A percentile compares a stretch with the other conserved stretches of the same genome.
Evolutionary conservation across 164 flowering plant genomes (phyloP).

Genomic region (Paratinospora sagittata): DNA sequence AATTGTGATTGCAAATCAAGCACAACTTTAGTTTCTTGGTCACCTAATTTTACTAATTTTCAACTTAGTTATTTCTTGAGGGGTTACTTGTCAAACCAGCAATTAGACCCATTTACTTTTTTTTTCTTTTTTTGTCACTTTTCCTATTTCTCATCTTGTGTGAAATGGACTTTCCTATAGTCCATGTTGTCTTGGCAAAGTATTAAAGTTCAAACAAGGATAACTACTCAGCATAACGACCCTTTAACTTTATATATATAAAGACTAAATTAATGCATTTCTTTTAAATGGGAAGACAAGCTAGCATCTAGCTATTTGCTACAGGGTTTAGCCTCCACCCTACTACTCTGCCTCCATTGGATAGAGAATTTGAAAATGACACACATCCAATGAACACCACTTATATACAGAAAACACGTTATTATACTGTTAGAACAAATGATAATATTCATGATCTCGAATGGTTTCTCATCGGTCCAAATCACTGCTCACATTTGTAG

Average conservation of each 20-base stretch:
- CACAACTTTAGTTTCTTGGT: neutral
- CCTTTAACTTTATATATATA: neutral
- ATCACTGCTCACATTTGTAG: too few species aligned
- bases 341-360: neutral
- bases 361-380: neutral
- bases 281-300: neutral
- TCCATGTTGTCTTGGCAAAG: neutral
- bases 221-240: neutral
- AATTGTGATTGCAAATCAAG: neutral
- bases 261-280: too few species aligned
- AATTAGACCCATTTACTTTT: neutral
- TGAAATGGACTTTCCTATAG: neutral
- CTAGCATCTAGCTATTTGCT: neutral
- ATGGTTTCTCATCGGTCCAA: too few species aligned
- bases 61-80: slow-evolving; percentile 1
- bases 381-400: too few species aligned
- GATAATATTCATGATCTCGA: too few species aligned
- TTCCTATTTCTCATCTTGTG: neutral
- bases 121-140: neutral
- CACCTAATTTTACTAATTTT: slow-evolving; percentile 4
- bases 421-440: too few species aligned
- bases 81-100: slow-evolving; percentile 7
- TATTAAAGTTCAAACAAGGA: neutral
- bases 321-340: neutral
- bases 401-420: too few species aligned